Evolutionary conservation across 345 rosid species (phyloP), one percentile per base, ranked within the genome.

Genomic region (Toxicodendron radicans): DNA sequence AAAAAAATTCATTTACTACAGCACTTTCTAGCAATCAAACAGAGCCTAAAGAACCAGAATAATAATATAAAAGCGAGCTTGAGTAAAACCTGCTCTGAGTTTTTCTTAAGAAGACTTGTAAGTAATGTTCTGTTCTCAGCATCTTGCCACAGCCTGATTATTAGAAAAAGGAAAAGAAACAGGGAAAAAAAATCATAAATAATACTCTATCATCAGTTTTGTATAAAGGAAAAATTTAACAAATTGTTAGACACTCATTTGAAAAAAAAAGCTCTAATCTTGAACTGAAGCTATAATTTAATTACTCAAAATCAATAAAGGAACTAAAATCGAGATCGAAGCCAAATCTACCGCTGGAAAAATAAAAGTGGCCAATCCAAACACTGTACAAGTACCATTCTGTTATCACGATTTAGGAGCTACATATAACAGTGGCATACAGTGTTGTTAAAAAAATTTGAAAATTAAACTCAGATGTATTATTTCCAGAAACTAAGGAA

Each of bases 131-230:
- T 87, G 78, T 86, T 90, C 87, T 93, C 97, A 9, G 97, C 87
- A 57, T 95, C 99, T 89, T 95, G 98, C 99, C 98, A 95, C 81
- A 95, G 88, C 89, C 97, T 93, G 83, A 66, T 69, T 33, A 64
- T 75, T 43, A 35, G 68, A 51, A 59, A 66, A 49, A 43, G 58
- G 35, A 38, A 16, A 53, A 30, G 10, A 24, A 20, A 58, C 4
- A 18, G 68, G 49, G 5, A n/a, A 63, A 18, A 63, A 16, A 58
- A 38, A 4, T 23, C 43, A 38, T 38, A 38, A 5, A 7, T 35
- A 38, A 7, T 38, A 38, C 9, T 38, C 43, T 38, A 38, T 38
- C 43, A 38, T 38, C 43, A 38, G 43, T 38, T 38, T 7, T 38
- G 43, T 38, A 38, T 38, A 38, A 38, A 5, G 9, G 6, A 38